Evolutionary conservation across 148 eudicot genomes (phyloP).

Genomic region (Selenicereus undatus): DNA sequence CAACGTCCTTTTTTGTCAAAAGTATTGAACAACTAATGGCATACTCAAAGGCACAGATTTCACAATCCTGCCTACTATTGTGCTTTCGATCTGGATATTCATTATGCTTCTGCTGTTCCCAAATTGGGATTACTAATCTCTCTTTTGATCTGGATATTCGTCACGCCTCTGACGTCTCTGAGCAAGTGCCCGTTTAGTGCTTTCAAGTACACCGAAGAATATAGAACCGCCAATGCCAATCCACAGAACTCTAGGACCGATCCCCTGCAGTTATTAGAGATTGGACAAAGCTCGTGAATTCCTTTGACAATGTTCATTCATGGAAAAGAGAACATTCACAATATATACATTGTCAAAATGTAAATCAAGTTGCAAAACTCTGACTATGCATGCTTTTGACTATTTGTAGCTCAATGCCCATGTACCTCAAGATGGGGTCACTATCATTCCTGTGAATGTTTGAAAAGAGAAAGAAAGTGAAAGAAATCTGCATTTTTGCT

Average conservation of each 20-base stretch:
- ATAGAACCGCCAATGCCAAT: constrained; percentile 82
- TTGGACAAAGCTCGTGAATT: not conserved
- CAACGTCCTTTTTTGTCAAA: not conserved
- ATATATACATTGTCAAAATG: not conserved
- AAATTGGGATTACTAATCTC: constrained; percentile 6
- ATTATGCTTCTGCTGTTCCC: constrained; percentile 29
- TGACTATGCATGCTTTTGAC: not conserved
- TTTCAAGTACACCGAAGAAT: constrained; percentile 81
- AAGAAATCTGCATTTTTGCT: too few relatives aligned
- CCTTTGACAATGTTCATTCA: not conserved
- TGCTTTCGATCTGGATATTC: constrained; percentile 12
- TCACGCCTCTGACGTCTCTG: constrained; percentile 30
- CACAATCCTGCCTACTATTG: constrained; percentile 10
- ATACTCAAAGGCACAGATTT: not conserved
- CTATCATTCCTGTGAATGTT: too few relatives aligned
- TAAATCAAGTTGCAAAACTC: not conserved
- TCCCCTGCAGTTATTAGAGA: constrained; percentile 41
- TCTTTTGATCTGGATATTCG: not conserved
- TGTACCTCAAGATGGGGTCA: too few relatives aligned
- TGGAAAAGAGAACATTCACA: not conserved
- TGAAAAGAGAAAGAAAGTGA: too few relatives aligned
- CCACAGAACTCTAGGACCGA: constrained; percentile 82
- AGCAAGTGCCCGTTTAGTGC: constrained; percentile 56
- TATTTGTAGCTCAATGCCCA: too few relatives aligned
- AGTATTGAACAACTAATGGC: not conserved